A percentile compares a stretch with the other conserved stretches of the same genome.
phyloP scores from a whole-genome alignment of 257 asterid species.

The Marsdenia floribunda region DNA sequence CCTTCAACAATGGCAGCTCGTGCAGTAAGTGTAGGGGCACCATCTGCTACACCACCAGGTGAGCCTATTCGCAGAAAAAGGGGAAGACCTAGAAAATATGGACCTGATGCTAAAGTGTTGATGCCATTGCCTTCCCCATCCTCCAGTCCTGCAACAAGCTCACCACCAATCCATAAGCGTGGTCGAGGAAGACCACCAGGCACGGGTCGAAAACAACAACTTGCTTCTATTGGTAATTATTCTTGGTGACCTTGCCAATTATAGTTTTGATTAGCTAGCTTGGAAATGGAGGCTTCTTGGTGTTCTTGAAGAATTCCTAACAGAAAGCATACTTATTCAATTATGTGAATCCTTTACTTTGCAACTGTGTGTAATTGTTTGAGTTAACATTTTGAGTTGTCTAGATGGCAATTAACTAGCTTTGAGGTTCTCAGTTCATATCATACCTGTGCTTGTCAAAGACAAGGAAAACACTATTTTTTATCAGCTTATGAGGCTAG shows the following conservation, averaged over 20 bases:
- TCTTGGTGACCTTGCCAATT: slow-evolving; percentile 13
- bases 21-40: slow-evolving; percentile 46
- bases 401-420: neutral
- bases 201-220: slow-evolving; percentile 55
- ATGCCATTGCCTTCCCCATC: slow-evolving; percentile 42
- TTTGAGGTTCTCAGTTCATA: neutral
- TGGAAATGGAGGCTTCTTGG: neutral
- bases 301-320: neutral
- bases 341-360: neutral
- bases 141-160: slow-evolving; percentile 34
- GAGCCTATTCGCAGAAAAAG: slow-evolving; percentile 72
- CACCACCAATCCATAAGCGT: slow-evolving; percentile 46
- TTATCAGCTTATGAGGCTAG: neutral
- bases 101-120: slow-evolving; percentile 51
- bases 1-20: slow-evolving; percentile 51
- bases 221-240: slow-evolving; percentile 43
- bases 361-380: neutral
- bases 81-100: slow-evolving; percentile 83
- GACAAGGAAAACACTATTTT: neutral
- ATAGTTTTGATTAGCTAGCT: neutral
- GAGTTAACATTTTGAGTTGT: neutral
- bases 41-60: slow-evolving; percentile 45
- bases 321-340: neutral
- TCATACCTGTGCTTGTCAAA: neutral
- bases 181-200: slow-evolving; percentile 78